These are phyloP conservation scores for Bipolaris gigantea DNA, from an alignment of 2,329 filamentous ascomycete genomes.

Conservation along the genomic window DNA sequence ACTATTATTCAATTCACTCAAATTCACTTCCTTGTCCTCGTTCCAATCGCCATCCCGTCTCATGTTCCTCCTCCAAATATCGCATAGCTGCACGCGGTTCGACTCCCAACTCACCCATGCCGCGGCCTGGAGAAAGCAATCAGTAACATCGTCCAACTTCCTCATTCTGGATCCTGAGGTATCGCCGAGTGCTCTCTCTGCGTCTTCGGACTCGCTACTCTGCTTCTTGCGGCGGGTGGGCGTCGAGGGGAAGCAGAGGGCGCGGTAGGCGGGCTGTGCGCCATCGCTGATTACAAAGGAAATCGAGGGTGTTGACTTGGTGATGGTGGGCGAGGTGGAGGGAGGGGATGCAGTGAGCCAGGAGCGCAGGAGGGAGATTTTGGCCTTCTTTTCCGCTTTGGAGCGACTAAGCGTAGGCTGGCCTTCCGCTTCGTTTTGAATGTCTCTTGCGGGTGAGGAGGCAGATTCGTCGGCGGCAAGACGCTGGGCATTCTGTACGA, in stretches of 20 bases:
- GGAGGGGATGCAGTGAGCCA: constrained; percentile 30
- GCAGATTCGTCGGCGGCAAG: constrained; percentile 1
- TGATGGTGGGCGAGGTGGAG: constrained; percentile 10
- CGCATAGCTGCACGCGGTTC: constrained; percentile 47
- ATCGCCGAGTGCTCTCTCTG: background rate
- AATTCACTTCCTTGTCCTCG: background rate
- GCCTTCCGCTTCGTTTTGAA: constrained; percentile 9
- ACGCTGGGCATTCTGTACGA: constrained; percentile 20
- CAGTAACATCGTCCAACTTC: constrained; percentile 81
- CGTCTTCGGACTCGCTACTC: background rate
- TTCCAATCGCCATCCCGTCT: background rate
- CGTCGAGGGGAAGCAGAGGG: constrained; percentile 14
- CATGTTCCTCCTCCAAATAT: background rate
- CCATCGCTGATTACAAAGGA: constrained; percentile 16
- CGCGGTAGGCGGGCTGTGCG: constrained; percentile 10
- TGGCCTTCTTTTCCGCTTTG: constrained; percentile 58
- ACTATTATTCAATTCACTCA: too few relatives aligned
- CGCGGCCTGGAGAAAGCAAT: constrained; percentile 75
- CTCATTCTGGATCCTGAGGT: constrained; percentile 17
- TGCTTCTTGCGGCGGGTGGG: constrained; percentile 4
- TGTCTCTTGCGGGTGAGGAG: background rate
- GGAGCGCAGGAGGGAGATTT: constrained; percentile 61
- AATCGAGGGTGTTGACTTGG: constrained; percentile 16
- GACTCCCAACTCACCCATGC: constrained; percentile 77
- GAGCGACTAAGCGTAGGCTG: constrained; percentile 41